Percentiles rank a stretch among this genome's conserved stretches.
phyloP scores from a whole-genome alignment of 108 stramenopile species.

The Licmophora abbreviata region DNA sequence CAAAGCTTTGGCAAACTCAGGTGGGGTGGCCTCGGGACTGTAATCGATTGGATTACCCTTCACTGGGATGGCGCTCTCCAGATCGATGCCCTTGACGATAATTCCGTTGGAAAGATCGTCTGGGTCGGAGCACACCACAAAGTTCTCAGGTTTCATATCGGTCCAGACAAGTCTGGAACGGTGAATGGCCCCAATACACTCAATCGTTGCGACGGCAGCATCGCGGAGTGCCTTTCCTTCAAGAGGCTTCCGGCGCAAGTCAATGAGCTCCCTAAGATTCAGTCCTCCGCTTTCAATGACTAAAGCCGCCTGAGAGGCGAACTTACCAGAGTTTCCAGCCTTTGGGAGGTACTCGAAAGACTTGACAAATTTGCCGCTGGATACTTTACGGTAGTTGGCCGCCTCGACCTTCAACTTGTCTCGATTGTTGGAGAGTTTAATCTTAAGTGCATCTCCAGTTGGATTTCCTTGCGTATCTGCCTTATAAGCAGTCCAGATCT shows the following conservation, averaged over 20 bases:
- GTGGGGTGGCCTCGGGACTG: conserved; percentile 85
- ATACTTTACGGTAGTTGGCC: conserved; percentile 37
- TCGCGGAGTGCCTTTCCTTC: conserved; percentile 42
- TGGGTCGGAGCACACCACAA: conserved; percentile 25
- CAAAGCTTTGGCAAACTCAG: conserved; percentile 65
- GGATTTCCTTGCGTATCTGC: conserved; percentile 41
- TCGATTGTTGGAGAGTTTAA: conserved; percentile 45
- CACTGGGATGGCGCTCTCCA: conserved; percentile 76
- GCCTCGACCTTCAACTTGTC: conserved; percentile 52
- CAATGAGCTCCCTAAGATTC: conserved; percentile 44
- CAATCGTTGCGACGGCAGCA: conserved; percentile 33
- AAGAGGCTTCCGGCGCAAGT: conserved; percentile 20
- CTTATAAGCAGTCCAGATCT: conserved; percentile 38
- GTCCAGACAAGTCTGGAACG: conserved; percentile 54
- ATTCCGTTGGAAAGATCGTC: conserved; percentile 23
- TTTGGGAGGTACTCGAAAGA: conserved; percentile 24
- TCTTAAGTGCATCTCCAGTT: conserved; percentile 18
- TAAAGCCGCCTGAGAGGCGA: conserved; percentile 27
- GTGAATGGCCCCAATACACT: conserved; percentile 47
- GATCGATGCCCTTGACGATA: conserved; percentile 56
- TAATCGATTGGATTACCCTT: conserved; percentile 76
- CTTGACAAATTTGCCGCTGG: conserved; percentile 34
- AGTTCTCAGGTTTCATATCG: conserved; percentile 56
- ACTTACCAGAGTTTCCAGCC: conserved; percentile 20
- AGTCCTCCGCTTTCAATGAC: conserved; percentile 43